Evolutionary conservation across 176 grass and related monocot genomes (phyloP).

Genomic region (Echinochloa phyllopogon): DNA sequence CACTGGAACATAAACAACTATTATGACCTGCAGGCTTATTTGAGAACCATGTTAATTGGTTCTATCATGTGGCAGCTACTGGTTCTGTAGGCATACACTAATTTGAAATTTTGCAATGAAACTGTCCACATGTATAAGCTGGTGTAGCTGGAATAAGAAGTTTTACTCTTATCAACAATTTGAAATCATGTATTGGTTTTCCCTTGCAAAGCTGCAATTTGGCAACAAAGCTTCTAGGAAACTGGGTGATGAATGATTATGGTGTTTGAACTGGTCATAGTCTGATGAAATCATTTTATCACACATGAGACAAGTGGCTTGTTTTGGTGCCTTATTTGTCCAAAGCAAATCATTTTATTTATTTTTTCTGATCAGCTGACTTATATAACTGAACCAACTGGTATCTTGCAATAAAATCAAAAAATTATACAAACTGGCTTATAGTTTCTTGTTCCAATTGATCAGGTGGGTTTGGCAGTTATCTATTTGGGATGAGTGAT

Average conservation of each 20-base stretch:
- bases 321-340: constrained; percentile 7
- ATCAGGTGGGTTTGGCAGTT: constrained; percentile 91
- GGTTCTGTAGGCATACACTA: background rate
- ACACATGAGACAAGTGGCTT: constrained; percentile 11
- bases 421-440: background rate
- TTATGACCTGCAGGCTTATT: constrained; percentile 17
- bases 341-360: background rate
- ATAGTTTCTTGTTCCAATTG: constrained; percentile 35
- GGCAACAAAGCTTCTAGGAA: constrained; percentile 4
- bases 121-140: constrained; percentile 5
- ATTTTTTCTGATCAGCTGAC: background rate
- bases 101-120: constrained; percentile 8
- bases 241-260: constrained; percentile 15
- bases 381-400: constrained; percentile 12
- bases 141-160: background rate
- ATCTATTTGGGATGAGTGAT: constrained; percentile 85
- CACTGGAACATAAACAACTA: constrained; percentile 35
- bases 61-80: constrained; percentile 34
- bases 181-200: background rate
- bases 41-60: constrained; percentile 26
- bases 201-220: background rate
- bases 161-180: constrained; percentile 12
- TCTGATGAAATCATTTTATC: background rate
- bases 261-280: constrained; percentile 10
- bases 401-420: constrained; percentile 9